Evolutionary conservation across 1,284 basidiomycete species (phyloP), one percentile per base, ranked within the genome.

Genomic region (Gymnopus androsaceus): DNA sequence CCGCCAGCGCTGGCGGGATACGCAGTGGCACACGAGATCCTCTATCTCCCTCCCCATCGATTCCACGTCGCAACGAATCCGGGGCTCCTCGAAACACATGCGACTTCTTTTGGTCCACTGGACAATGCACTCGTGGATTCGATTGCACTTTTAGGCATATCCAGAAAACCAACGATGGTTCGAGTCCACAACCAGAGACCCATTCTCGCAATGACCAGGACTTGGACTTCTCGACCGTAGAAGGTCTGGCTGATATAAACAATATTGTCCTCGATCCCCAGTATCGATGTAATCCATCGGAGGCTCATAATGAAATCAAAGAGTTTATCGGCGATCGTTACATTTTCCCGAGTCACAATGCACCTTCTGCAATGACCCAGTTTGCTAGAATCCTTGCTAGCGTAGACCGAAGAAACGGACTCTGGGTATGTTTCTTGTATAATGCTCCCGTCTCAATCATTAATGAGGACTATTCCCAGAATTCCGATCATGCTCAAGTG

Each of bases 291-390:
- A 74, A 75, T 4, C 84, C 84, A 0, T 68, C 69, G 27, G 74
- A 83, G 53, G 78, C 78, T 0, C 84, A 87, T 38, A 78, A 78
- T 42, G 61, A 68, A 21, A 63, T 87, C 28, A 77, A 76, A 55
- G 62, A 55, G 36, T 86, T 76, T 62, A 67, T 82, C 12, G 49
- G 42, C 8, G 78, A 83, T 45, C 59, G 67, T 23, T 85, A 75
- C 63, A 63, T 64, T 34, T 85, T 88, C 59, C 63, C 61, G 0
- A 65, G 41, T 1, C 66, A 48, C 15, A 42, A 54, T 37, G 30
- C 44, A 8, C 44, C 78, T 0, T 67, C 69, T 21, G 69, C 79
- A 2, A 61, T 83, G 2, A 81, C 82, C 61, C 68, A 72, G 0
- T 87, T 87, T 58, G 65, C 81, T 15, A 64, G 64, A 1, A 70